Conservation (phyloP, 108 stramenopile genomes). For the Conticribra weissflogii region DNA sequence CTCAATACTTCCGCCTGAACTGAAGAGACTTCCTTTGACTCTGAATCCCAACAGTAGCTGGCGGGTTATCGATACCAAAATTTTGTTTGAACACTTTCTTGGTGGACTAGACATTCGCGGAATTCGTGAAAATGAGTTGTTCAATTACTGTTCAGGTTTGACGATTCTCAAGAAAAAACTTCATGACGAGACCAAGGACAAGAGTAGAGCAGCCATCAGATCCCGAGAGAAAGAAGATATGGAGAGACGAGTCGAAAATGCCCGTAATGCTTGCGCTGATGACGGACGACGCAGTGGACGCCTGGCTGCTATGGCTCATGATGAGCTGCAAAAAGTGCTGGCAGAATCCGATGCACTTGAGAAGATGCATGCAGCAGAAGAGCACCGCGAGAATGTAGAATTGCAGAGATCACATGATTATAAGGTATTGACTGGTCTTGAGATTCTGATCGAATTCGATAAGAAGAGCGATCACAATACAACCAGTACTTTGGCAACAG, state of each 20-base stretch:
- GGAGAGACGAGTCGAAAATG: constrained; percentile 64
- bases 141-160: constrained; percentile 44
- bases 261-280: constrained; percentile 55
- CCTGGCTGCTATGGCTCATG: constrained; percentile 61
- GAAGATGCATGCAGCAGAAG: constrained; percentile 45
- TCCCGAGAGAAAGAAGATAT: constrained; percentile 62
- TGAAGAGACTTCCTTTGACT: constrained; percentile 40
- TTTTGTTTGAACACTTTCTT: constrained; percentile 67
- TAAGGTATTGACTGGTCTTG: constrained; percentile 63
- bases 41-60: constrained; percentile 61
- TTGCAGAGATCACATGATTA: constrained; percentile 48
- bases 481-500: constrained; percentile 14
- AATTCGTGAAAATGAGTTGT: constrained; percentile 66
- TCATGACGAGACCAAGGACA: constrained; percentile 70
- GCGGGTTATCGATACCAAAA: constrained; percentile 75
- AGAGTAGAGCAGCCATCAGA: constrained; percentile 40
- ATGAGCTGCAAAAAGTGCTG: constrained; percentile 60
- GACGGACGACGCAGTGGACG: constrained; percentile 74
- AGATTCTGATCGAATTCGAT: constrained; percentile 55
- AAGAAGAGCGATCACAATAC: constrained; percentile 15
- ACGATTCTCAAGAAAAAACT: constrained; percentile 56
- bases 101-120: constrained; percentile 76
- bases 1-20: constrained; percentile 39
- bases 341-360: constrained; percentile 49
- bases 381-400: constrained; percentile 34